Base-by-base conservation (phyloP, 2,329 filamentous ascomycete species). In the Coniochaeta sp. region DNA sequence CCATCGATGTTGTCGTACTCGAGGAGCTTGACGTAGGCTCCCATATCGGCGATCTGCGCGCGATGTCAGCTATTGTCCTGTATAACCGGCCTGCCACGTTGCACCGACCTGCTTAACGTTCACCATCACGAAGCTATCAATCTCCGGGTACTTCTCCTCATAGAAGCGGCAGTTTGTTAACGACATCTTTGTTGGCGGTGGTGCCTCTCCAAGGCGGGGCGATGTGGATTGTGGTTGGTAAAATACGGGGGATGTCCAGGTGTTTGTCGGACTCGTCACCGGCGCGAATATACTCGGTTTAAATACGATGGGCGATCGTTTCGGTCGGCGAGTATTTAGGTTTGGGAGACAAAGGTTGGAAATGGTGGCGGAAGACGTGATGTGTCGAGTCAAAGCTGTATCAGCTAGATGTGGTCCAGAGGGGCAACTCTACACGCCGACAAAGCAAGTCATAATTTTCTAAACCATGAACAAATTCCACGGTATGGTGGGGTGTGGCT, bases 1-100 rank as follows among this genome's bases (percentile, higher is more conserved):
- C 95, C 95, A 75, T 99, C 96, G 72, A 99, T 99, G 80, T 98
- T 97, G 79, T 99, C 95, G 79, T 99, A 99, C 81, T 99, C 95
- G 69, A 99, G 89, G 60, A 99, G 88, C 81, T 99, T 99, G 73
- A 99, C 96, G 76, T 99, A 99, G 70, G 96, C 95, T 76, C 95
- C 95, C 96, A 99, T 99, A 79, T 99, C 96, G 76, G 95, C 95
- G 74, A 99, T 99, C 90, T 95, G 30, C 32, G 30, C 55, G 16
- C 32, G 8, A 26, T 32, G 55, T 58, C 56, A 61, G 28, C 57
- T 58, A 57, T 55, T 58, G 42, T 56, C 28, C 55, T 16, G 28
- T 17, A 36, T 7, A 19, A 26, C 22, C 17, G 24, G 24, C n/a
- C 55, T 57, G 14, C 6, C 30, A 26, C 55, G 17, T 19, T 17